Conservation (phyloP, 805 yeast genomes). For the Cyberlindnera mycetangii region DNA sequence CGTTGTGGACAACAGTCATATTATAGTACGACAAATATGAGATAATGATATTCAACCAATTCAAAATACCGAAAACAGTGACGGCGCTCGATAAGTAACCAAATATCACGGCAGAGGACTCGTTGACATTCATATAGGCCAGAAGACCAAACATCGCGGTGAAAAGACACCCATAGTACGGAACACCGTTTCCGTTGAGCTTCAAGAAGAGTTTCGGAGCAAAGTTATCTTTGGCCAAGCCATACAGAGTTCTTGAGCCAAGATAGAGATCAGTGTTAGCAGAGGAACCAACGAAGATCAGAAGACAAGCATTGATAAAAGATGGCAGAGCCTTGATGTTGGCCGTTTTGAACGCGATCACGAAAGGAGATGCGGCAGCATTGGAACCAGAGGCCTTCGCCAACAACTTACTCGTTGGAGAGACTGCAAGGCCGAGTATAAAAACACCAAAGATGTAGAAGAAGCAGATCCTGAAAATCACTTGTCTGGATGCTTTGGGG, state of each 20-base stretch:
- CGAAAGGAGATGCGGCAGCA: conserved; percentile 83
- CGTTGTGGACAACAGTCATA: conserved; percentile 64
- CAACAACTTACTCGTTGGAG: conserved; percentile 49
- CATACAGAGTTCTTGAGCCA: conserved; percentile 70
- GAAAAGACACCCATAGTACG: conserved; percentile 50
- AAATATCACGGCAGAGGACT: conserved; percentile 55
- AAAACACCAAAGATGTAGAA: conserved; percentile 61
- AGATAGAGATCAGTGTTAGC: conserved; percentile 74
- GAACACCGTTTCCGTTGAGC: conserved; percentile 69
- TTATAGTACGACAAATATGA: conserved; percentile 62
- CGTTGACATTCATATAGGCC: conserved; percentile 65
- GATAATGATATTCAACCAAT: conserved; percentile 67
- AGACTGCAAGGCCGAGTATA: conserved; percentile 63
- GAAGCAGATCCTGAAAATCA: conserved; percentile 62
- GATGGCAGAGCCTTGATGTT: conserved; percentile 64
- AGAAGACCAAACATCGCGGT: conserved; percentile 51
- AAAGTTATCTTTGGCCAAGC: conserved; percentile 64
- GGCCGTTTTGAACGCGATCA: conserved; percentile 72
- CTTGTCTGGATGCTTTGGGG: conserved; percentile 65
- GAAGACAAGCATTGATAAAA: conserved; percentile 70
- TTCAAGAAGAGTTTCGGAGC: conserved; percentile 65
- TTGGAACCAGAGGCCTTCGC: conserved; percentile 36
- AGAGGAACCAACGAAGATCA: conserved; percentile 74
- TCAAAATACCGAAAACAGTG: conserved; percentile 69
- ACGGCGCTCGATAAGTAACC: conserved; percentile 70